Evolutionary conservation across 805 yeast genomes (phyloP).

Genomic region (Lachancea sp.): DNA sequence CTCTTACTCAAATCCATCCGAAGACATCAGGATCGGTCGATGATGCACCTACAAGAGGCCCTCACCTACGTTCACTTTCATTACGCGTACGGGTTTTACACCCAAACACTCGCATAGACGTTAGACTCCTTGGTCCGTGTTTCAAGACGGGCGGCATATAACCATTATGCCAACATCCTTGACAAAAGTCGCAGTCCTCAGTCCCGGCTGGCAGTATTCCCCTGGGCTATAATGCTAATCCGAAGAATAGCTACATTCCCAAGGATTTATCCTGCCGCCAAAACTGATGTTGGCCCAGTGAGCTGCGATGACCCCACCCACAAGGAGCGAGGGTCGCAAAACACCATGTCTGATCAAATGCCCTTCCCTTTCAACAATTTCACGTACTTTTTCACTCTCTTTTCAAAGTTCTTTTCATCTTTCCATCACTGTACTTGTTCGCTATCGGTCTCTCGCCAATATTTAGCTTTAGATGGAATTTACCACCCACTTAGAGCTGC

Average conservation of each 20-base stretch:
- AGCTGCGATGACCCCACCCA: slow-evolving; percentile 28
- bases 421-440: slow-evolving; percentile 43
- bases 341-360: slow-evolving; percentile 36
- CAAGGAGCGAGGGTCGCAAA: slow-evolving; percentile 26
- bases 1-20: slow-evolving; percentile 40
- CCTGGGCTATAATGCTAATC: slow-evolving; percentile 30
- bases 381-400: slow-evolving; percentile 42
- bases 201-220: slow-evolving; percentile 29
- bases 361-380: slow-evolving; percentile 42
- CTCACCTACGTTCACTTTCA: slow-evolving; percentile 37
- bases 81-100: slow-evolving; percentile 38
- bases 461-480: slow-evolving; percentile 40
- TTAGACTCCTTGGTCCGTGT: slow-evolving; percentile 40
- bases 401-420: slow-evolving; percentile 41
- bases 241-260: slow-evolving; percentile 33
- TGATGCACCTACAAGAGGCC: slow-evolving; percentile 33
- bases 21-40: slow-evolving; percentile 36
- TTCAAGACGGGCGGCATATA: slow-evolving; percentile 36
- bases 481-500: slow-evolving; percentile 35
- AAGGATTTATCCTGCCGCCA: slow-evolving; percentile 32
- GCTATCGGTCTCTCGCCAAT: slow-evolving; percentile 44
- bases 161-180: slow-evolving; percentile 36
- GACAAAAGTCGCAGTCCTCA: slow-evolving; percentile 35
- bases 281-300: slow-evolving; percentile 36
- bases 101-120: slow-evolving; percentile 39